Conservation (phyloP, 2,329 filamentous ascomycete genomes). For the Elsinoe australis region DNA sequence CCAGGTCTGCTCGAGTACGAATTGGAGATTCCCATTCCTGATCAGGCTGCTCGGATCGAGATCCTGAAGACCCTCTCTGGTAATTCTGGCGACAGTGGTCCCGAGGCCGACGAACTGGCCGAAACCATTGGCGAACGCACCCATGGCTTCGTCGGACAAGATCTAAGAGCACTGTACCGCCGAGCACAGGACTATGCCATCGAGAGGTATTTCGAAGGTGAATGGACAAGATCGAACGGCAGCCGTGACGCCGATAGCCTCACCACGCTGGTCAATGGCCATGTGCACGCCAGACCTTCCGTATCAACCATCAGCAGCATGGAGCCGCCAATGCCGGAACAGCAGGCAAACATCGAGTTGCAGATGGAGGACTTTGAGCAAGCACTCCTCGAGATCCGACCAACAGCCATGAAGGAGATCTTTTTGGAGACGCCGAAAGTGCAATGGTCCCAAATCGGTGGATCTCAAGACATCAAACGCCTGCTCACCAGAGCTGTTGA, state of each 20-base stretch:
- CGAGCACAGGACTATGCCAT: constrained; percentile 41
- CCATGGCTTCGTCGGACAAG: constrained; percentile 77
- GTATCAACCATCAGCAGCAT: constrained; percentile 10
- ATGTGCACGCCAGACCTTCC: constrained; percentile 2
- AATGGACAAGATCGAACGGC: background rate
- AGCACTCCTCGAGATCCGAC: constrained; percentile 62
- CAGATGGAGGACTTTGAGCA: constrained; percentile 50
- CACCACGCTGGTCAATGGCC: constrained; percentile 19
- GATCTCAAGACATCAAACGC: constrained; percentile 66
- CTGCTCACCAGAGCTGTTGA: constrained; percentile 51
- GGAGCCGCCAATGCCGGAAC: constrained; percentile 1
- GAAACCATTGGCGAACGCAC: constrained; percentile 62
- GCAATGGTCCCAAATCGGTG: constrained; percentile 80
- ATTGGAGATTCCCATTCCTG: constrained; percentile 70
- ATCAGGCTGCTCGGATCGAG: constrained; percentile 59
- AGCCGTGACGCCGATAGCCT: constrained; percentile 5
- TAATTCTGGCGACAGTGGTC: constrained; percentile 38
- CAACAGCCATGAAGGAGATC: constrained; percentile 81
- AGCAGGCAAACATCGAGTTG: constrained; percentile 16
- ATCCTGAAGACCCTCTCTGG: constrained; percentile 59
- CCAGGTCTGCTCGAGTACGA: constrained; percentile 57
- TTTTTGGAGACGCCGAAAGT: constrained; percentile 82
- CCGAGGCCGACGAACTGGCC: constrained; percentile 43
- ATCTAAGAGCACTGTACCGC: constrained; percentile 60
- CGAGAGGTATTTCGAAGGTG: constrained; percentile 29